Base-by-base conservation (phyloP, 1,284 basidiomycete species). In the Ustilago tritici region DNA sequence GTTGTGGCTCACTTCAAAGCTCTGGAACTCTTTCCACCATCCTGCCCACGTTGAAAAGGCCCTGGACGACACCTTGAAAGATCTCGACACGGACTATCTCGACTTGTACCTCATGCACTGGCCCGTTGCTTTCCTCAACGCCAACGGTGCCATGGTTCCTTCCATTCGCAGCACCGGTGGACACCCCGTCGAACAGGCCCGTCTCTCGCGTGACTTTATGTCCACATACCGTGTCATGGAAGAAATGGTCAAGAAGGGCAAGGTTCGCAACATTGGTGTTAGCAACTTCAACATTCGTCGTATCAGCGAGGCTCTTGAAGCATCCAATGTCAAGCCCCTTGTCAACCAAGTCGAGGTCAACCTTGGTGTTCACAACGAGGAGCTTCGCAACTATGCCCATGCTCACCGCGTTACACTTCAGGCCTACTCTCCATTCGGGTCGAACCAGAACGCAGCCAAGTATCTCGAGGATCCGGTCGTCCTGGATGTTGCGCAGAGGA, bases 51-150 rank as follows among this genome's bases (percentile, higher is more conserved):
- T 80, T 17, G 80, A 80, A 56, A 76, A 79, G 76, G 34, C 93
- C 91, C 12, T 92, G 82, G 91, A 92, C 82, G 91, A 89, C 61
- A 93, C 93, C 32, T 89, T 95, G 64, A 88, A 89, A 80, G 90
- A 91, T 81, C 90, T 95, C 49, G 90, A 90, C 61, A 90, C 92
- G 2, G 89, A 90, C 55, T 94, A 95, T 87, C 89, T 95, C 66
- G 92, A 95, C 86, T 88, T 95, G 62, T 93, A 91, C 85, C 89
- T 95, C 65, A 91, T 94, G 91, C 93, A 94, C 88, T 93, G 91
- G 91, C 81, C 81, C 23, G 81, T 82, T 14, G 81, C 81, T 17
- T 82, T 82, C 70, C 60, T 78, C 68, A 82, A 82, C 61, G 56
- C 81, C n/a, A 81, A 77, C 56, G 72, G 72, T 28, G 68, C 79